phyloP scores from a whole-genome alignment of 2,329 filamentous ascomycete species.

The Paramyrothecium roridum region DNA sequence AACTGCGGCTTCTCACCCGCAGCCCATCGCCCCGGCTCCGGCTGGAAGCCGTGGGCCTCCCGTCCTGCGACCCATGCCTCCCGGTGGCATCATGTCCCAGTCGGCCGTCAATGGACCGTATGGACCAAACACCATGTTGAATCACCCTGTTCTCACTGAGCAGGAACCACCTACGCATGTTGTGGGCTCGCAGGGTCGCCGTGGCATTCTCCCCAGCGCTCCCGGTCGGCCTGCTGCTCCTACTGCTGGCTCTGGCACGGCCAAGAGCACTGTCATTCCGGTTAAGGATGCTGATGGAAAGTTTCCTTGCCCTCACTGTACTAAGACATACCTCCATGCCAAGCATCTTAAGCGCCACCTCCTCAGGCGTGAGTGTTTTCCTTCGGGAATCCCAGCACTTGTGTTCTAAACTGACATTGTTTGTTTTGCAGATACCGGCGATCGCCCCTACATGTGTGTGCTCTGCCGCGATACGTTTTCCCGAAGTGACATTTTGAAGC shows the following conservation, averaged over 20 bases:
- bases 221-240: slow-evolving; percentile 80
- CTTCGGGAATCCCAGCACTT: not conserved
- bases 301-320: slow-evolving; percentile 96
- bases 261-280: slow-evolving; percentile 80
- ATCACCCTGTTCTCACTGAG: slow-evolving; percentile 52
- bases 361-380: slow-evolving; percentile 75
- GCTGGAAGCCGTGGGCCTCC: slow-evolving; percentile 53
- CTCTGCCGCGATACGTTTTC: slow-evolving; percentile 98
- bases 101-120: slow-evolving; percentile 57
- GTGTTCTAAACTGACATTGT: slow-evolving; percentile 20
- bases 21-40: slow-evolving; percentile 73
- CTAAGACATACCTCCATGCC: slow-evolving; percentile 94
- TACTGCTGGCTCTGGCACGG: slow-evolving; percentile 61
- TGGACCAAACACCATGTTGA: slow-evolving; percentile 55
- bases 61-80: slow-evolving; percentile 67
- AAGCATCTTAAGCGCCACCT: slow-evolving; percentile 98
- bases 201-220: slow-evolving; percentile 87
- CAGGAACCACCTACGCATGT: slow-evolving; percentile 78
- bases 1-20: slow-evolving; percentile 65
- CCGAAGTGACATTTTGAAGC: slow-evolving; percentile 95
- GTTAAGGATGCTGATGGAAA: slow-evolving; percentile 97
- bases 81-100: slow-evolving; percentile 60
- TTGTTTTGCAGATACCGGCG: slow-evolving; percentile 75
- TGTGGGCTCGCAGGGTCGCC: slow-evolving; percentile 88
- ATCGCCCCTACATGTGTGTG: slow-evolving; percentile 97